Evolutionary conservation across 192 early-diverging fungal genomes (phyloP).

Genomic region (Podila minutissima): DNA sequence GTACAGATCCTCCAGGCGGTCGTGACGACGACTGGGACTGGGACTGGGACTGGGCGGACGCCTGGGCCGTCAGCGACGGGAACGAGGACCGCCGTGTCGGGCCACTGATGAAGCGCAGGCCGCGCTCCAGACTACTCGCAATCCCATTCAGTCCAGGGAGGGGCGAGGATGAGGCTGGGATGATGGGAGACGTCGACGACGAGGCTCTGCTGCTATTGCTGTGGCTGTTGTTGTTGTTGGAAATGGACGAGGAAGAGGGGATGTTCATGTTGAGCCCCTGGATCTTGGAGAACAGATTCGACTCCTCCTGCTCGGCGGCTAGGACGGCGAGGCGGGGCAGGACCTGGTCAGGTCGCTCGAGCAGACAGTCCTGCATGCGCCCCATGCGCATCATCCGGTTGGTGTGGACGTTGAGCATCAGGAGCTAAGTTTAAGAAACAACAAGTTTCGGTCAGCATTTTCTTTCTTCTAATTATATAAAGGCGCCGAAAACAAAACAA

Average conservation of each 20-base stretch:
- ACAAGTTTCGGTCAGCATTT: not conserved
- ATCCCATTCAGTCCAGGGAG: conserved; percentile 1
- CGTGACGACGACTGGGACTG: not conserved
- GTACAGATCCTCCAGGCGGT: not conserved
- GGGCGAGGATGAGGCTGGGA: not conserved
- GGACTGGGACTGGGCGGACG: not conserved
- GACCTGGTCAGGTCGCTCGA: not conserved
- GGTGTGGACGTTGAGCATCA: conserved; percentile 26
- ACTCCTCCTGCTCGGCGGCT: not conserved
- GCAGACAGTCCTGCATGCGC: conserved; percentile 21
- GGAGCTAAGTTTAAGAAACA: conserved; percentile 5
- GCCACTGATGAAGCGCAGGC: conserved; percentile 17
- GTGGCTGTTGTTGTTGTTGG: not conserved
- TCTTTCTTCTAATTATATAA: not conserved
- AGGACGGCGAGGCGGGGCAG: conserved; percentile 5
- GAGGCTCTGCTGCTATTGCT: conserved; percentile 11
- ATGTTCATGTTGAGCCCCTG: not conserved
- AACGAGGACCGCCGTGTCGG: conserved; percentile 32
- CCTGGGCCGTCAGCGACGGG: not conserved
- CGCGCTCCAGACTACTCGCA: conserved; percentile 24
- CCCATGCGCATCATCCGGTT: conserved; percentile 8
- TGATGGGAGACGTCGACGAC: not conserved
- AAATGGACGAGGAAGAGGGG: not conserved
- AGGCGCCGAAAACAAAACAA: not conserved
- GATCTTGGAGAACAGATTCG: not conserved